Base-by-base conservation (phyloP, 2,329 filamentous ascomycete genomes). In the Emergomyces orientalis region DNA sequence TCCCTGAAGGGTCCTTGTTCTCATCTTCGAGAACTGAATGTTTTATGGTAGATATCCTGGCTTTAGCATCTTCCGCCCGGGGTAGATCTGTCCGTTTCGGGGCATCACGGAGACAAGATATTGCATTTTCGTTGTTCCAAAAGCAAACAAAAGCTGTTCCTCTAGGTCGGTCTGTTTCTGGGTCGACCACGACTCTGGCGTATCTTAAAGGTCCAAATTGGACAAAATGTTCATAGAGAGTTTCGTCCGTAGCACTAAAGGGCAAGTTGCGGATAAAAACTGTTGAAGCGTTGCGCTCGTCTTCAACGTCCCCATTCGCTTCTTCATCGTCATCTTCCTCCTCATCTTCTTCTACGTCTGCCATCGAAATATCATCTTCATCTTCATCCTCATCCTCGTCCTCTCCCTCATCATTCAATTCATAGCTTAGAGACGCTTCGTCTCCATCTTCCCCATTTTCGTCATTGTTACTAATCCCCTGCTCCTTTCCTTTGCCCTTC, bases 61-160 rank as follows among this genome's bases (percentile, higher is more conserved):
- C 77, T 3, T 67, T 68, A 39, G 70, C 71, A 13, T 74, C 71
- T 61, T 75, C 71, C 56, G 72, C 70, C 25, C 80, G 76, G 64
- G 81, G 77, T 13, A 68, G 63, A n/a, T 74, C 69, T 0, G 70
- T 70, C 37, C 73, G 74, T 32, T 83, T 84, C 0, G 94, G 94
- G 1, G 91, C 89, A 17, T 80, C 82, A 67, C 86, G 87, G 65
- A 97, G 80, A 72, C 94, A 97, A 25, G 81, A 75, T 71, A 87
- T 86, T 67, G 88, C 90, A 71, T 96, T 90, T 25, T 88, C 84
- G 45, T 81, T 78, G 59, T 88, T 87, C 76, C 87, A 88, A 77
- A 99, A 99, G 77, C 91, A 96, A 37, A 97, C 93, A 71, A 99
- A 99, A 3, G 88, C 94, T 39, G 93, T 97, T 32, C 94, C 94